Evolutionary conservation across 2,329 filamentous ascomycete genomes (phyloP).

Genomic region (Trichoderma oligosporum): DNA sequence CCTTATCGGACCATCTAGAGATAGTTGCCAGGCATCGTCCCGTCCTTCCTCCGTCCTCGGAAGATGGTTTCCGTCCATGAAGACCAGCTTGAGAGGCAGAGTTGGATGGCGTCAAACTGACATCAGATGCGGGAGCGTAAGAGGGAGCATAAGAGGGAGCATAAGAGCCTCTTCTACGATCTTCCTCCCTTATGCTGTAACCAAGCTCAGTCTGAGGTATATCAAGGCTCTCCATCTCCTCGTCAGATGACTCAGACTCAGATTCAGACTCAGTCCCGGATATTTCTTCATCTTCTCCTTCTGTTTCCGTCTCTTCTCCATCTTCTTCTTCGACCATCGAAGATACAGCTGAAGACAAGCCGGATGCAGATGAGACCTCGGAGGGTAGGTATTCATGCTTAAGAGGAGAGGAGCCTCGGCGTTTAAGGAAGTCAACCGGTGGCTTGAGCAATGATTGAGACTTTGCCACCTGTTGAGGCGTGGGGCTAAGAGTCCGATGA

Average conservation of each 20-base stretch:
- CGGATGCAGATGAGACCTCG: constrained; percentile 51
- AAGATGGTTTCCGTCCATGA: constrained; percentile 45
- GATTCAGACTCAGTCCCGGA: background rate
- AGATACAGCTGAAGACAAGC: constrained; percentile 13
- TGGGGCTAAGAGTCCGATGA: constrained; percentile 45
- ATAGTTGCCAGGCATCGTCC: constrained; percentile 50
- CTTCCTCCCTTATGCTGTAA: constrained; percentile 49
- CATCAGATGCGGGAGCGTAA: constrained; percentile 47
- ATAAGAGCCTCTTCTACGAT: constrained; percentile 14
- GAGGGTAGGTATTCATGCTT: constrained; percentile 98
- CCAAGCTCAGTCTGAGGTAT: constrained; percentile 57
- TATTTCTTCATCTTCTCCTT: constrained; percentile 1
- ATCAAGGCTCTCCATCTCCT: constrained; percentile 58
- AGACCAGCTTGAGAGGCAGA: constrained; percentile 70
- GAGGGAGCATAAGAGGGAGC: constrained; percentile 34
- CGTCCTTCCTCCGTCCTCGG: constrained; percentile 38
- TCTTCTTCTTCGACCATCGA: constrained; percentile 14
- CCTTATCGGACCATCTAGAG: constrained; percentile 60
- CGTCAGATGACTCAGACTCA: constrained; percentile 42
- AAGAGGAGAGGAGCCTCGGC: constrained; percentile 83
- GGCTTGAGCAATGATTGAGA: constrained; percentile 25
- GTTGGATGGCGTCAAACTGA: constrained; percentile 72
- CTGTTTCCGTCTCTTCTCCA: constrained; percentile 7
- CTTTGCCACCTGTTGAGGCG: constrained; percentile 31
- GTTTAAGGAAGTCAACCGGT: constrained; percentile 50